Evolutionary conservation across 2,329 filamentous ascomycete species (phyloP), one percentile per base, ranked within the genome.

Genomic region (Thielaviopsis euricoi): DNA sequence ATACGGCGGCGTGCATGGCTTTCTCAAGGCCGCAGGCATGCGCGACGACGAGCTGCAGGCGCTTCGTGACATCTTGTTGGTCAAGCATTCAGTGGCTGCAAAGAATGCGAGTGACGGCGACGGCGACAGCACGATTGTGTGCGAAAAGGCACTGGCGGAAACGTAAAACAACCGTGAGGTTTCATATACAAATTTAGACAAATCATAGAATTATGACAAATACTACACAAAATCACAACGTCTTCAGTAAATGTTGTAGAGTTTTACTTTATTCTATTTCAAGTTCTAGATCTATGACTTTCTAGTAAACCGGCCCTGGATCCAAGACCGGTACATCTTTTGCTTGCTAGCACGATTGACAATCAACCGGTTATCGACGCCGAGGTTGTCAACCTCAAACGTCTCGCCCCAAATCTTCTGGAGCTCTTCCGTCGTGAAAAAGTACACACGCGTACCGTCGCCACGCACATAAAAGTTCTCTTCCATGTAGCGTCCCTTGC

Each of bases 311-410:
- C 82, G 81, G 29, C 86, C 88, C 70, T 94, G 88, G 68, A 94
- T 81, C 89, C 93, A 98, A 74, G 91, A 97, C 61, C 93, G 82
- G 71, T 97, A 97, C 93, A 98, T 98, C 73, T 97, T 98, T 53
- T 95, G 75, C 71, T 89, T 86, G 66, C 85, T 81, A 57, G 90
- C 87, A 63, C 93, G 82, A 69, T 98, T 98, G 58, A 98, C 89
- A 58, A 98, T 77, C 74, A 98, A 78, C 60, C 93, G 82, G 63
- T 89, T 83, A 68, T 98, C 93, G 58, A 91, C 79, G 25, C 85
- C 93, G 40, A 97, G 77, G 52, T 93, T 81, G 58, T 86, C 73
- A 52, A 95, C 73, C 58, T 67, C 64, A 53, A 60, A 63, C 55
- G 67, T 67, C 37, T 77, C 79, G 23, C 76, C 76, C 91, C 91